Evolutionary conservation across 352 stramenopile genomes (phyloP).

Genomic region (Globisporangium barbulae): DNA sequence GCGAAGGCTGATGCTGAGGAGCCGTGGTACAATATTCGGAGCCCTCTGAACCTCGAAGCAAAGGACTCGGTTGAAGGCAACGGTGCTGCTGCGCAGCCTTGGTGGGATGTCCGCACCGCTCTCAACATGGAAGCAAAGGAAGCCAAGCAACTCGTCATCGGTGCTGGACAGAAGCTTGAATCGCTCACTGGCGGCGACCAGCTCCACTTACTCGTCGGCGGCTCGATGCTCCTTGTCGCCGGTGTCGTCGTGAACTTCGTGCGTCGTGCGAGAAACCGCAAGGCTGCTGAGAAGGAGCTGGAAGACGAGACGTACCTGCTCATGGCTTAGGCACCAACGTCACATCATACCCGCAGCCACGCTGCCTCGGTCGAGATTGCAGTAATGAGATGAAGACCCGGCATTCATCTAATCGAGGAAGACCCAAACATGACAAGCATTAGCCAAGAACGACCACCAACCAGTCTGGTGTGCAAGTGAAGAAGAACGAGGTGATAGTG

Average conservation of each 20-base stretch:
- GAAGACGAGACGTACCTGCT: slow-evolving; percentile 13
- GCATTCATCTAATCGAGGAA: neutral
- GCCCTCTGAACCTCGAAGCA: no score
- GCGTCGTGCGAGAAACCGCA: slow-evolving; percentile 11
- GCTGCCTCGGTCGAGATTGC: neutral
- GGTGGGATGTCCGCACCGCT: slow-evolving; percentile 1
- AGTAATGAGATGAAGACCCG: neutral
- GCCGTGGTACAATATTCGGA: slow-evolving; percentile 1
- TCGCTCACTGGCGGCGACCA: slow-evolving; percentile 5
- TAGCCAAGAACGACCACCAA: neutral
- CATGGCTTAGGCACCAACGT: slow-evolving; percentile 3
- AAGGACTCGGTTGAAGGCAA: neutral
- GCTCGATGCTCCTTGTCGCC: slow-evolving; percentile 1
- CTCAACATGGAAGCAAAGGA: slow-evolving; percentile 5
- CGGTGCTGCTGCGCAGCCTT: neutral
- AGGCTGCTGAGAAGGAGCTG: slow-evolving; percentile 2
- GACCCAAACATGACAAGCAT: neutral
- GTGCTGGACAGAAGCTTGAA: neutral
- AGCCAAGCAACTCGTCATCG: neutral
- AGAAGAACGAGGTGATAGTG: neutral
- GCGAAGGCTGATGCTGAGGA: neutral
- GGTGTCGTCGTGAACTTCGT: slow-evolving; percentile 1
- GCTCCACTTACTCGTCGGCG: slow-evolving; percentile 5
- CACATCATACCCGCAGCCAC: neutral
- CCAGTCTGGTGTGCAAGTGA: neutral